Evolutionary conservation across 805 yeast species (phyloP).

Genomic region (Saccharomycopsis guyanensis): DNA sequence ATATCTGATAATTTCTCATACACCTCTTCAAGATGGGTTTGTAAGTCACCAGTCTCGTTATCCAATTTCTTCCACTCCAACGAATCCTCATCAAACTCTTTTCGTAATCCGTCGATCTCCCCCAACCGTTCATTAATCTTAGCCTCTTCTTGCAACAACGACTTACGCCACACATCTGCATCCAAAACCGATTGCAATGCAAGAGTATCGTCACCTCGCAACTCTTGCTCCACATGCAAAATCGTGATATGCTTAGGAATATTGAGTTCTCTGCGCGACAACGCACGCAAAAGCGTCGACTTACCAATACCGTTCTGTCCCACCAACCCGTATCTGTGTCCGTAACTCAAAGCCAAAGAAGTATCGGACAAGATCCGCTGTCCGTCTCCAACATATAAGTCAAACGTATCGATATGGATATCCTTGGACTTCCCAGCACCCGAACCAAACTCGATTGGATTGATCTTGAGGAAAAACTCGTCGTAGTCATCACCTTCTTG

Average conservation of each 20-base stretch:
- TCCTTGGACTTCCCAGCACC: slow-evolving; percentile 97
- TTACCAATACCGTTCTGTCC: slow-evolving; percentile 99
- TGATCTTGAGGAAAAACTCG: slow-evolving; percentile 88
- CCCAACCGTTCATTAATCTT: slow-evolving; percentile 65
- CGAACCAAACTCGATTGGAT: slow-evolving; percentile 84
- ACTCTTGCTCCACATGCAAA: slow-evolving; percentile 95
- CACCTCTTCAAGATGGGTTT: slow-evolving; percentile 67
- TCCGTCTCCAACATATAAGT: slow-evolving; percentile 92
- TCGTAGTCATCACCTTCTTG: slow-evolving; percentile 70
- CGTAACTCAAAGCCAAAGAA: slow-evolving; percentile 77
- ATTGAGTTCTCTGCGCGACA: slow-evolving; percentile 87
- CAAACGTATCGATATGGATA: slow-evolving; percentile 87
- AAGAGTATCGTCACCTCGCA: slow-evolving; percentile 82
- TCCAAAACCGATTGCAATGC: slow-evolving; percentile 96
- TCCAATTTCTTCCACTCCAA: slow-evolving; percentile 73
- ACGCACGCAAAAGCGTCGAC: slow-evolving; percentile 84
- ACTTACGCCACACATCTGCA: slow-evolving; percentile 99
- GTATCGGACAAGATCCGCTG: slow-evolving; percentile 87
- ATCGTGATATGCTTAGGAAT: slow-evolving; percentile 94
- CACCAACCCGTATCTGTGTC: slow-evolving; percentile 93
- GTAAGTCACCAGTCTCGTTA: slow-evolving; percentile 84
- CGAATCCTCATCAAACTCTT: slow-evolving; percentile 69
- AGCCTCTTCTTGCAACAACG: slow-evolving; percentile 66
- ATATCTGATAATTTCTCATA: slow-evolving; percentile 79
- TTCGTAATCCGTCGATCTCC: slow-evolving; percentile 64